phyloP scores from a whole-genome alignment of 23 red algal genomes.

The Gracilaria domingensis region DNA sequence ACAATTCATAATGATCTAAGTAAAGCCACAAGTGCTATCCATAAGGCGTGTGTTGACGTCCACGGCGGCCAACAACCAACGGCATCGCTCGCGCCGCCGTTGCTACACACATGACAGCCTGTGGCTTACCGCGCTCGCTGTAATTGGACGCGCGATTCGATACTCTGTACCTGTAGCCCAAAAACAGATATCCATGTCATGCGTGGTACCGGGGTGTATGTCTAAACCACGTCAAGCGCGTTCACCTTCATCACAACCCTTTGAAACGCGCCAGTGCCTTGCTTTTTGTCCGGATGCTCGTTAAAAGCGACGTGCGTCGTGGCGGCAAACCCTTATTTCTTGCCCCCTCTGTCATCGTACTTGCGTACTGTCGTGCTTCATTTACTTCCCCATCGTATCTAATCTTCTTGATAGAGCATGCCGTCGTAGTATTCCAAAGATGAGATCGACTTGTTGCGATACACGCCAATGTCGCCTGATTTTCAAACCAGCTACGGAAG shows the following conservation, averaged over 20 bases:
- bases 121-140: not conserved
- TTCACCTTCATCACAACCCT: not conserved
- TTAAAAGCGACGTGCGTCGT: not conserved
- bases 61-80: too few relatives aligned
- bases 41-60: too few relatives aligned
- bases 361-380: not conserved
- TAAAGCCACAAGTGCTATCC: too few relatives aligned
- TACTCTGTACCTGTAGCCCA: too few relatives aligned
- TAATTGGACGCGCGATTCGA: not conserved
- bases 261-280: not conserved
- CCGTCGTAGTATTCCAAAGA: constrained; percentile 37
- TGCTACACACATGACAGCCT: not conserved
- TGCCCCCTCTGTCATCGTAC: not conserved
- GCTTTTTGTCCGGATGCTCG: not conserved
- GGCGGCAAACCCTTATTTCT: too few relatives aligned
- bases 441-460: constrained; percentile 17
- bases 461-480: constrained; percentile 33
- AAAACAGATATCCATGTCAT: not conserved
- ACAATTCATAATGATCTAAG: too few relatives aligned
- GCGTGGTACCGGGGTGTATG: too few relatives aligned
- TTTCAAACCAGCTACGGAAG: not conserved
- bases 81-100: too few relatives aligned
- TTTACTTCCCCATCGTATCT: not conserved
- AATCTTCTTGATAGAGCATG: not conserved
- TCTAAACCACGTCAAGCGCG: not conserved